A percentile compares a stretch with the other conserved stretches of the same genome.
These are phyloP conservation scores for Neurospora sp. DNA, from an alignment of 495 filamentous ascomycete species.

Conservation along the genomic window DNA sequence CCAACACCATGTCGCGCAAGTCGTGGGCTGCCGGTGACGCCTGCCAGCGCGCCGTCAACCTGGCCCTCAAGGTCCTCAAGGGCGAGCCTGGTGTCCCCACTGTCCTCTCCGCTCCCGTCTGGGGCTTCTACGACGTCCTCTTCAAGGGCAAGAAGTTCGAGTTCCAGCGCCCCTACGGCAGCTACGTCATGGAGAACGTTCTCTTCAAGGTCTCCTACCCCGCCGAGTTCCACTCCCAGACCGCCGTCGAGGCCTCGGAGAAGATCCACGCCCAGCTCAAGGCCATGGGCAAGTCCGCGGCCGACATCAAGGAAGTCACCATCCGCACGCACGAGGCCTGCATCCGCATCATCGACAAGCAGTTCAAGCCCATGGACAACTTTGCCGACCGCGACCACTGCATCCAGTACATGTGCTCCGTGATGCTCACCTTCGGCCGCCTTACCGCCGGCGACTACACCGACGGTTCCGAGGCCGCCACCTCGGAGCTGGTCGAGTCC, in stretches of 20 bases:
- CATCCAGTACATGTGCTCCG: conserved; percentile 97
- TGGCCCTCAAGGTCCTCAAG: conserved; percentile 84
- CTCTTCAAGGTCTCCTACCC: conserved; percentile 99
- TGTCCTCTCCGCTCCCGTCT: conserved; percentile 83
- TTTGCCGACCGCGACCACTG: conserved; percentile 99
- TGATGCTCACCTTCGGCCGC: conserved; percentile 89
- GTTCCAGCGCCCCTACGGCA: conserved; percentile 92
- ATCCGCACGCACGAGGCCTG: conserved; percentile 98
- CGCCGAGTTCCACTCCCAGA: conserved; percentile 99
- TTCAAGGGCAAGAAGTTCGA: conserved; percentile 93
- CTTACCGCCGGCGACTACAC: conserved; percentile 86
- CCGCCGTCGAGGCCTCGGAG: conserved; percentile 89
- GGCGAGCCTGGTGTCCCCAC: conserved; percentile 87
- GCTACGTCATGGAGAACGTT: conserved; percentile 99
- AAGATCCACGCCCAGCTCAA: conserved; percentile 74
- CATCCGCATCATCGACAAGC: conserved; percentile 98
- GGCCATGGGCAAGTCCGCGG: conserved; percentile 77
- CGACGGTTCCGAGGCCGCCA: conserved; percentile 83
- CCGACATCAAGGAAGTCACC: conserved; percentile 85
- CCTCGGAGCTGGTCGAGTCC: conserved; percentile 77
- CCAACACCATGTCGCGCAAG: conserved; percentile 99
- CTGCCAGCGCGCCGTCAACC: conserved; percentile 91
- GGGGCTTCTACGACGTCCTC: conserved; percentile 97
- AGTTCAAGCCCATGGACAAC: conserved; percentile 99
- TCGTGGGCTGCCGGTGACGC: conserved; percentile 98